Evolutionary conservation across 768 basidiomycete species (phyloP), one percentile per base, ranked within the genome.

Genomic region (Suillus americanus): DNA sequence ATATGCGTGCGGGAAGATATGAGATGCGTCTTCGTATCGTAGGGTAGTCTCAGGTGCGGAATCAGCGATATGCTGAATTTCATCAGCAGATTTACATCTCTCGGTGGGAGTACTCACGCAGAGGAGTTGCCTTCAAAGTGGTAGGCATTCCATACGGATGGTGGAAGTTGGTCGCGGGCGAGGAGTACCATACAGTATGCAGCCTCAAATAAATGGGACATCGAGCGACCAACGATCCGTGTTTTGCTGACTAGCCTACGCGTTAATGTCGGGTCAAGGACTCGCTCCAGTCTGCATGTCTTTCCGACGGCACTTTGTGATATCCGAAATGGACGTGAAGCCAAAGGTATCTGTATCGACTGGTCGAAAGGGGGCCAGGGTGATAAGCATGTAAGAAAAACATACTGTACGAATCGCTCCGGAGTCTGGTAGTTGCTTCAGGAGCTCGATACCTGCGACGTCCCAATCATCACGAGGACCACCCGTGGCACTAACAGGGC

Each of bases 401-500:
- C 63, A 62, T 41, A 74, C 72, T 60, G 10, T 12, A 1, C 41
- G 60, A 5, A 62, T 64, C 41, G 61, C 41, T 23, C 12, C 18
- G 38, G 68, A 62, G 16, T 64, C 61, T 5, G 56, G 43, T 0
- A 65, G 56, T 7, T 70, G 71, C 16, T 64, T 61, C 28, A 73
- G 25, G 37, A 75, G 66, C 30, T 16, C 56, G 5, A 4, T 33
- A 20, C 72, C 73, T 2, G 13, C 55, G 5, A 61, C 63, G 12
- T 51, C 62, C 73, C 73, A 75, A 48, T 64, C 68, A 3, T 61
- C 16, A n/a, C 56, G 64, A 9, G 40, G 62, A 5, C 73, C 72
- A 10, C 74, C 73, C 0, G 64, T 75, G 2, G 73, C 74, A 37
- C 62, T 63, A 30, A 74, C 65, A 6, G 70, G 72, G 28, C 74